Base-by-base conservation (phyloP, 148 eudicot genomes). In the Heliamphora exappendiculata region DNA sequence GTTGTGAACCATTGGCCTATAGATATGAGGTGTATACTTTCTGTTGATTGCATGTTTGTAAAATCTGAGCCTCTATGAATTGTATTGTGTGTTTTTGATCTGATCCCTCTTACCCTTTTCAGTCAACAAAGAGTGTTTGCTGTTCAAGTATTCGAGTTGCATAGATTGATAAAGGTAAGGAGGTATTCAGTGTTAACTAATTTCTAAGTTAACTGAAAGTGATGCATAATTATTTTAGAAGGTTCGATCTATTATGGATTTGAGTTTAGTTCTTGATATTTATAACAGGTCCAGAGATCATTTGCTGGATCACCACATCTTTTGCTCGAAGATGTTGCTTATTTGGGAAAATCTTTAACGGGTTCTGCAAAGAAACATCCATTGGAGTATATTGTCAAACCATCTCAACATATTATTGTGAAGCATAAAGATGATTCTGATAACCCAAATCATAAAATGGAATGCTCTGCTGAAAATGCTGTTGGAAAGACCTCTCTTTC, bases 71-170 rank as follows among this genome's bases (percentile, higher is more conserved):
- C 53, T 24, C 53, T 17, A 51, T 54, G 63, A 50, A 49, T 70
- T 22, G 54, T 55, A 29, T 31, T 62, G 24, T 42, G 49, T 77
- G 33, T 78, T 75, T 34, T 65, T 78, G 66, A 83, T 78, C 80
- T 67, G 50, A 76, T 79, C 73, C 70, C 33, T 76, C 67, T 74
- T 77, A 64, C 70, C 57, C 81, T 73, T 86, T 87, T 63, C 95
- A 94, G 98, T 76, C 98, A 94, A 72, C 98, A 92, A 79, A 83
- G 97, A 84, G 87, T 84, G 69, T 89, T 94, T 84, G 93, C 97
- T 44, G 87, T 92, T 85, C 98, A 94, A 91, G 85, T 94, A 55
- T 94, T 94, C 54, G 98, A 94, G 93, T 76, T 94, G 89, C 99
- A 95, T 83, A 84, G 98, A 84, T 72, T 95, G 82, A 79, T 95